Evolutionary conservation across 2,329 filamentous ascomycete genomes (phyloP).

Genomic region (Pleurostoma richardsiae): DNA sequence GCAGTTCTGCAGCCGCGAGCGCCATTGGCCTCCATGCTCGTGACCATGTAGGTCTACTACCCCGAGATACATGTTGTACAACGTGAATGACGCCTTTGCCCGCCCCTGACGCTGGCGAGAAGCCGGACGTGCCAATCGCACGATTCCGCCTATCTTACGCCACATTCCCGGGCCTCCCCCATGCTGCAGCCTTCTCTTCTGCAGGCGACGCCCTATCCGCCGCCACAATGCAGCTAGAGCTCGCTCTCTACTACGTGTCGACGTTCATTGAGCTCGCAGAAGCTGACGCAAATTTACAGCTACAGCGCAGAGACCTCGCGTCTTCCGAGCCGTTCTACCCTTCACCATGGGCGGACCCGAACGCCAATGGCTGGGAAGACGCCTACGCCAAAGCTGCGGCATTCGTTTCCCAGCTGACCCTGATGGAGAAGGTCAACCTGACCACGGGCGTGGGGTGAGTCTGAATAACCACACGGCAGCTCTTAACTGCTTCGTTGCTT

Average conservation of each 20-base stretch:
- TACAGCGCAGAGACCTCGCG: slow-evolving; percentile 22
- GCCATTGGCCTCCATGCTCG: slow-evolving; percentile 11
- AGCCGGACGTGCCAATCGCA: too few relatives aligned
- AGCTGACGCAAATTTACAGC: slow-evolving; percentile 14
- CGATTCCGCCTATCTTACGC: too few relatives aligned
- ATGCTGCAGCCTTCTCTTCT: too few relatives aligned
- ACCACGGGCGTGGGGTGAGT: slow-evolving; percentile 83
- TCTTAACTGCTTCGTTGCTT: too few relatives aligned
- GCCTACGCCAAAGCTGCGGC: slow-evolving; percentile 71
- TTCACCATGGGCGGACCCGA: slow-evolving; percentile 78
- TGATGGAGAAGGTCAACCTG: slow-evolving; percentile 88
- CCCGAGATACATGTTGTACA: too few relatives aligned
- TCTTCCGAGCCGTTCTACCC: slow-evolving; percentile 65
- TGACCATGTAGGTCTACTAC: slow-evolving; percentile 3
- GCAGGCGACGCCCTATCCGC: too few relatives aligned
- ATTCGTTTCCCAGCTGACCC: slow-evolving; percentile 78
- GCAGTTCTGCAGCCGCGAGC: slow-evolving; percentile 12
- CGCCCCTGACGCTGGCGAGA: too few relatives aligned
- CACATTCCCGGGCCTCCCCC: too few relatives aligned
- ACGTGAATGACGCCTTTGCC: too few relatives aligned
- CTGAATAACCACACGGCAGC: not conserved
- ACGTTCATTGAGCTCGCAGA: slow-evolving; percentile 1
- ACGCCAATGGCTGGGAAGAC: slow-evolving; percentile 66
- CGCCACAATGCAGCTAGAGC: not conserved
- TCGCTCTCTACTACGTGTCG: not conserved